These are phyloP conservation scores for Eucalyptus rudis DNA, from an alignment of 345 rosid species.

Conservation along the genomic window DNA sequence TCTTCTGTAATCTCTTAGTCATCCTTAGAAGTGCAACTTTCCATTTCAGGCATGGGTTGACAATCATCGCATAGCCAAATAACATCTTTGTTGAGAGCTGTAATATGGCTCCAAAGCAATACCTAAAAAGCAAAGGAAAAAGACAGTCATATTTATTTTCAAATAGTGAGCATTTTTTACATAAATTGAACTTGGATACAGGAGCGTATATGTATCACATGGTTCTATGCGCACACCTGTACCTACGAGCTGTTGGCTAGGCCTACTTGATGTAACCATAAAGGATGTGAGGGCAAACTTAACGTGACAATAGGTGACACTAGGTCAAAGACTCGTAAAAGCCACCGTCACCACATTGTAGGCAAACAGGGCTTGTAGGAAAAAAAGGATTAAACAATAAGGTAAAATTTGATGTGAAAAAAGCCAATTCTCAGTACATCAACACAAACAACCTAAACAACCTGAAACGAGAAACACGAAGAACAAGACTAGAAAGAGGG, in stretches of 20 bases:
- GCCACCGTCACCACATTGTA: slow-evolving; percentile 35
- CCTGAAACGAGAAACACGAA: too few species aligned
- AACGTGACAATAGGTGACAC: slow-evolving; percentile 14
- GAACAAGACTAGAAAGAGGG: too few species aligned
- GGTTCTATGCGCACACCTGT: accelerated
- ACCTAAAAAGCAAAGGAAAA: neutral
- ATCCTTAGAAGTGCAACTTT: neutral
- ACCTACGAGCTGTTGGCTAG: neutral
- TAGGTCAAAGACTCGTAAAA: slow-evolving; percentile 8
- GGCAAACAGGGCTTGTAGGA: slow-evolving; percentile 27
- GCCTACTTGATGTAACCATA: accelerated
- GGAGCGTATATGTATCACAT: neutral
- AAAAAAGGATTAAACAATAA: neutral
- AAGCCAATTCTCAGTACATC: too few species aligned
- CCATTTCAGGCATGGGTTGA: neutral
- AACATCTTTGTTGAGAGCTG: neutral
- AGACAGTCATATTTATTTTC: too few species aligned
- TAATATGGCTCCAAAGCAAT: neutral
- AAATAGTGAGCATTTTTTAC: neutral
- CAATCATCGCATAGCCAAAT: too few species aligned
- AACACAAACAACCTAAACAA: neutral
- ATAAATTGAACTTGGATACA: neutral
- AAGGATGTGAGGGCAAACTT: neutral
- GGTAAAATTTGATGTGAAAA: too few species aligned
- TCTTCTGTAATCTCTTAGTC: too few species aligned